These are phyloP conservation scores for Raphanus sativus DNA, from an alignment of 345 rosid genomes.

Conservation along the genomic window DNA sequence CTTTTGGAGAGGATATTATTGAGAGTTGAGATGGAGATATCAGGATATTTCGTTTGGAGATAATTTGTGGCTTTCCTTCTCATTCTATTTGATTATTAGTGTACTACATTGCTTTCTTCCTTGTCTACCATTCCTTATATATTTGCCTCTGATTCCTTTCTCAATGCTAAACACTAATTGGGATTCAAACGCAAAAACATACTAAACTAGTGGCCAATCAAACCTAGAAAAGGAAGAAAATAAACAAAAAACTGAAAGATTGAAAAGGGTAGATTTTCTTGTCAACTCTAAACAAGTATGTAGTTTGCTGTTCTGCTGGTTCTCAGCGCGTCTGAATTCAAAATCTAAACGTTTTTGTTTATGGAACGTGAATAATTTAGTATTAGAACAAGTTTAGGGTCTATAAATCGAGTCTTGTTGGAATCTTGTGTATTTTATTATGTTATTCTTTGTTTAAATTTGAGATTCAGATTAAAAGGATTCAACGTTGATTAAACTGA, in stretches of 20 bases:
- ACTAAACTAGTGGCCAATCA: background rate
- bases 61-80: constrained; percentile 28
- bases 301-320: background rate
- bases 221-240: background rate
- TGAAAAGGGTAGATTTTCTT: background rate
- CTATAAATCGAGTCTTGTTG: too few species aligned
- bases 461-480: too few species aligned
- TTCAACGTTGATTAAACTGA: too few species aligned
- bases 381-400: too few species aligned
- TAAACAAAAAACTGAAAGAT: background rate
- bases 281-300: background rate
- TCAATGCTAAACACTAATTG: background rate
- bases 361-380: background rate
- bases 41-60: constrained; percentile 31
- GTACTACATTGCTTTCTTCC: constrained; percentile 9
- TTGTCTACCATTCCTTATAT: background rate
- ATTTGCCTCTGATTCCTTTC: background rate
- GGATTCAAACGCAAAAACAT: background rate
- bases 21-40: constrained; percentile 31
- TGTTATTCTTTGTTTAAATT: too few species aligned
- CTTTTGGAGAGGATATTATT: constrained; percentile 30
- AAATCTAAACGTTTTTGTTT: background rate
- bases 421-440: too few species aligned
- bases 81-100: constrained; percentile 32
- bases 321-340: background rate